A percentile compares a stretch with the other conserved stretches of the same genome.
phyloP scores from a whole-genome alignment of 2,329 filamentous ascomycete genomes.

The Beauveria rudraprayagi region DNA sequence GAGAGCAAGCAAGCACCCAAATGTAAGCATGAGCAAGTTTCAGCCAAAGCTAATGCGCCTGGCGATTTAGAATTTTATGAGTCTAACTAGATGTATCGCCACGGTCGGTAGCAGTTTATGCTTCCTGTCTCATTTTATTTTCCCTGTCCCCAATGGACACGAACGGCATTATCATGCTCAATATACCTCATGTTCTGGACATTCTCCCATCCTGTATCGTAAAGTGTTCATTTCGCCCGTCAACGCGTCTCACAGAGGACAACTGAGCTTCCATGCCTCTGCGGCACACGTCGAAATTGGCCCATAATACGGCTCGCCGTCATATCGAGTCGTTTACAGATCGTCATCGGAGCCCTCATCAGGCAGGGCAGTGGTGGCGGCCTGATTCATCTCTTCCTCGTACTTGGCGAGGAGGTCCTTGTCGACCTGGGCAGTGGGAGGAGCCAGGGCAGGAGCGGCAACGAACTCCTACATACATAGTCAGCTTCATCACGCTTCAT shows the following conservation, averaged over 20 bases:
- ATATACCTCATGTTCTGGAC: conserved; percentile 1
- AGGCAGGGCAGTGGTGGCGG: conserved; percentile 76
- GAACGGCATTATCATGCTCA: conserved; percentile 8
- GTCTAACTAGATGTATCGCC: conserved; percentile 11
- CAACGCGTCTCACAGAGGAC: not conserved
- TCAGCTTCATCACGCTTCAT: conserved; percentile 20
- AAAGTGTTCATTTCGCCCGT: conserved; percentile 10
- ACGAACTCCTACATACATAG: conserved; percentile 70
- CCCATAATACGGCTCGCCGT: conserved; percentile 12
- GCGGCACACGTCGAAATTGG: not conserved
- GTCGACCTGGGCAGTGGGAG: conserved; percentile 86
- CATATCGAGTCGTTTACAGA: conserved; percentile 37
- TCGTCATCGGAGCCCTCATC: conserved; percentile 82
- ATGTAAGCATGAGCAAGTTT: not conserved
- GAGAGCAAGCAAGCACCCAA: not conserved
- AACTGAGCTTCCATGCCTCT: not conserved
- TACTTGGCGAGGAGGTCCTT: conserved; percentile 73
- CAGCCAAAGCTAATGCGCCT: not conserved
- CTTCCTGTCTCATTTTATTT: conserved; percentile 10
- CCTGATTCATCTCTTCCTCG: conserved; percentile 79
- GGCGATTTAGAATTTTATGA: conserved; percentile 4
- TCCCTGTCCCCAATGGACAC: conserved; percentile 1
- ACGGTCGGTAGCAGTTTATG: conserved; percentile 7
- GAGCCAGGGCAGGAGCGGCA: conserved; percentile 86
- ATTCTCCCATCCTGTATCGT: conserved; percentile 13